A percentile compares a stretch with the other conserved stretches of the same genome.
These are phyloP conservation scores for Nicotiana otophora DNA, from an alignment of 257 asterid genomes.

Conservation along the genomic window DNA sequence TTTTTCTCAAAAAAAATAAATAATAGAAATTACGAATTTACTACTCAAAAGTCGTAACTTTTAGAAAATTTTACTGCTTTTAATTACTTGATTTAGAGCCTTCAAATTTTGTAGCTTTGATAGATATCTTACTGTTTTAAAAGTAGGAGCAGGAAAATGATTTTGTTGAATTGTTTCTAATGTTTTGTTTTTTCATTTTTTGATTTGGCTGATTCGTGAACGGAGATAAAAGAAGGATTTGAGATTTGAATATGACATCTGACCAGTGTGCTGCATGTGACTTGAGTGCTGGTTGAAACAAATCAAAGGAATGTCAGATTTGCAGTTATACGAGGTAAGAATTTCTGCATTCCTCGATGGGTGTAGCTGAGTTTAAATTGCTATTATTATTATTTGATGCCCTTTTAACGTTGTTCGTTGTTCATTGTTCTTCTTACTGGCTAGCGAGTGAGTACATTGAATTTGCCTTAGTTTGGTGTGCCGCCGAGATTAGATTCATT, in stretches of 20 bases:
- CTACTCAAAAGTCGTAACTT: not conserved
- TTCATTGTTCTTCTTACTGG: not conserved
- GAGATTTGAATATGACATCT: constrained; percentile 29
- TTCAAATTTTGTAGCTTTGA: not conserved
- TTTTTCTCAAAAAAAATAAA: not conserved
- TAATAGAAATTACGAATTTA: not conserved
- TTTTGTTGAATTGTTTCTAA: constrained; percentile 17
- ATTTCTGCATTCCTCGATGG: not conserved
- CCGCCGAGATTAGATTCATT: not conserved
- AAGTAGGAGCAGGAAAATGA: not conserved
- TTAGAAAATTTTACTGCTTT: not conserved
- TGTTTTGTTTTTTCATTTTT: constrained; percentile 16
- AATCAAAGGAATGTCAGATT: constrained; percentile 58
- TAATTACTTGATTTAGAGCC: not conserved
- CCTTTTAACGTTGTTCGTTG: not conserved
- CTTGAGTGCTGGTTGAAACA: constrained; percentile 45
- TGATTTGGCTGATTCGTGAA: constrained; percentile 20
- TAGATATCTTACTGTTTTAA: not conserved
- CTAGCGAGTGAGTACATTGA: not conserved
- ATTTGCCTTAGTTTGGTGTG: not conserved
- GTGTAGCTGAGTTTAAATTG: too few relatives aligned
- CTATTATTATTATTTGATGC: not conserved
- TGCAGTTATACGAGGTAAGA: constrained; percentile 49
- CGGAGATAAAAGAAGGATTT: constrained; percentile 34
- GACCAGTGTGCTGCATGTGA: constrained; percentile 27